Evolutionary conservation across 768 basidiomycete species (phyloP), one percentile per base, ranked within the genome.

Genomic region (Tephrocybe sp.): DNA sequence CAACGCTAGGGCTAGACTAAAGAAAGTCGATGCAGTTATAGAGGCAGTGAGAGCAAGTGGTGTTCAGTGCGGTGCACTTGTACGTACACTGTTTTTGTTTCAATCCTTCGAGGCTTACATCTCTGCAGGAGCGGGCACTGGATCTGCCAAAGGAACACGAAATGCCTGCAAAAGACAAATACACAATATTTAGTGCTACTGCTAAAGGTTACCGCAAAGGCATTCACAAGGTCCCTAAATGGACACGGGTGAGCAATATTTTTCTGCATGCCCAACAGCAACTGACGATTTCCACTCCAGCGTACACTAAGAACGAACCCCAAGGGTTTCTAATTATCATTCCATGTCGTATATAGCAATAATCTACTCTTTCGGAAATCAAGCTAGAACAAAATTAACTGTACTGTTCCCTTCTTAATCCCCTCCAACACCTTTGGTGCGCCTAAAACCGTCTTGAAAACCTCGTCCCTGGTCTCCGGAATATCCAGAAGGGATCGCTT

Each of bases 191-290:
- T 70, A 82, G 80, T 34, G 74, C 80, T 4, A 82, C 79, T 35
- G 72, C 73, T 1, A 75, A 68, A 51, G 88, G 90, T 5, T 99
- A 96, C 68, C 75, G 96, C 39, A 98, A 98, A 62, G 89, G 92
- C 20, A 92, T 97, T 43, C 95, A 98, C 72, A 95, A 95, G 63
- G 89, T 96, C 22, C 95, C 95, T n/a, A 96, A 97, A 64, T 98
- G 87, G 83, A 97, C 95, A 44, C 79, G 92, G 69, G 94, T 95
- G 58, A 53, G 87, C 72, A 22, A 30, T 12, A 26, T 10, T 49
- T 30, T 31, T 9, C 9, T 45, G 17, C n/a, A 34, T 39, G 14
- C 12, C 19, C 26, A 11, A 40, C 13, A 10, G 19, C 42, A 22
- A 36, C 46, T 45, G 3, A 31, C 39, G 13, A 23, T 35, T 55